Base-by-base conservation (phyloP, 495 filamentous ascomycete species). In the Penicillium roqueforti region DNA sequence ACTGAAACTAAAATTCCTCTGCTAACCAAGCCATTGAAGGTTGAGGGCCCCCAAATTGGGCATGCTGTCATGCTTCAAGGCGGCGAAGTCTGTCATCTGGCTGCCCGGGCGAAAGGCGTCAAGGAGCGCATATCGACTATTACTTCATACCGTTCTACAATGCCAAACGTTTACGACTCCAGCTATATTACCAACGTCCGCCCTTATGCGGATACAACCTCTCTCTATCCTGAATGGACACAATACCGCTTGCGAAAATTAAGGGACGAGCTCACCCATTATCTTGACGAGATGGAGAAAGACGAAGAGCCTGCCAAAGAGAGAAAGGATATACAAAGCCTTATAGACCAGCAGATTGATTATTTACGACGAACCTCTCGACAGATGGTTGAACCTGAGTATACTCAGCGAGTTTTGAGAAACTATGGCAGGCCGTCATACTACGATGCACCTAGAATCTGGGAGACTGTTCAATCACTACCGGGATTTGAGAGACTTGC, bases 101-200 rank as follows among this genome's bases (percentile, higher is more conserved):
- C 69, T 19, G 59, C 68, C 19, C 60, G 58, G 1, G 62, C 66
- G 11, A 58, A 48, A 28, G 62, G 62, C 14, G 54, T 65, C 8
- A 47, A 56, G 13, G 69, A 72, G 47, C 66, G 69, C 6, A 69
- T 72, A 34, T 59, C 69, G 2, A 65, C 66, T 3, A 62, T 72
- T 26, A 72, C 68, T 13, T 69, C 66, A 2, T 69, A 61, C 32
- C 66, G 69, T 0, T 56, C 69, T 2, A 61, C 56, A n/a, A 37
- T 61, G 0, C 50, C 57, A 3, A 62, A 50, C 26, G 19, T 66
- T 0, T 65, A 64, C 11, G 69, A 72, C 44, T 57, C 55, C 9
- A 69, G 63, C 44, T 69, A 59, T 49, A 54, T 69, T 7, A 66
- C 65, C 1, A 72, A 72, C 31, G 57, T 72, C 18, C 58, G 69